These are phyloP conservation scores for Podospora sp. DNA, from an alignment of 495 filamentous ascomycete genomes.

Conservation along the genomic window DNA sequence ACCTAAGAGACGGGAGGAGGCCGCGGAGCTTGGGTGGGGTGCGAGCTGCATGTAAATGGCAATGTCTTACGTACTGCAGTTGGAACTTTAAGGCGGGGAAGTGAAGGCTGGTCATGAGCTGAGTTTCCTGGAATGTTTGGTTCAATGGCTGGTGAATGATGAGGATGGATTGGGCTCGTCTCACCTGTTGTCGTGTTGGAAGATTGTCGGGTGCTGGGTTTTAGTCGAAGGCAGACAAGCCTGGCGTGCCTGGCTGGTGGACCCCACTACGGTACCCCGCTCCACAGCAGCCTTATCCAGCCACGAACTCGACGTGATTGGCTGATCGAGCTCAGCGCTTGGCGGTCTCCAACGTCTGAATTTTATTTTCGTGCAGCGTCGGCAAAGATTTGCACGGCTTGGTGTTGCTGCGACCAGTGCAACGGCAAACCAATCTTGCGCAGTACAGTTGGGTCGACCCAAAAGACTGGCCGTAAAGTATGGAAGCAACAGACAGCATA, in stretches of 20 bases:
- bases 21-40: neutral
- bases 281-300: neutral
- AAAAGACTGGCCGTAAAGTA: slow-evolving; percentile 26
- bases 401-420: neutral
- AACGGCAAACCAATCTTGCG: neutral
- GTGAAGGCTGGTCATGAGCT: no score
- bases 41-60: neutral
- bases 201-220: no score
- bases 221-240: neutral
- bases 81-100: neutral
- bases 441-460: neutral
- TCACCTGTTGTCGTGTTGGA: no score
- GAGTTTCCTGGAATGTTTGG: no score
- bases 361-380: slow-evolving; percentile 15
- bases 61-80: neutral
- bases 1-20: neutral
- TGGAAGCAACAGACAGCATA: slow-evolving; percentile 52
- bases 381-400: neutral
- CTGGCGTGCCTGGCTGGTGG: neutral
- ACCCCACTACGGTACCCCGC: neutral
- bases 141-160: no score
- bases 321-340: slow-evolving; percentile 13
- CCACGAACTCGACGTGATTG: slow-evolving; percentile 1
- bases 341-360: slow-evolving; percentile 23
- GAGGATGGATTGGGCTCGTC: no score